Base-by-base conservation (phyloP, 768 basidiomycete genomes). In the Leccinellum albellum region DNA sequence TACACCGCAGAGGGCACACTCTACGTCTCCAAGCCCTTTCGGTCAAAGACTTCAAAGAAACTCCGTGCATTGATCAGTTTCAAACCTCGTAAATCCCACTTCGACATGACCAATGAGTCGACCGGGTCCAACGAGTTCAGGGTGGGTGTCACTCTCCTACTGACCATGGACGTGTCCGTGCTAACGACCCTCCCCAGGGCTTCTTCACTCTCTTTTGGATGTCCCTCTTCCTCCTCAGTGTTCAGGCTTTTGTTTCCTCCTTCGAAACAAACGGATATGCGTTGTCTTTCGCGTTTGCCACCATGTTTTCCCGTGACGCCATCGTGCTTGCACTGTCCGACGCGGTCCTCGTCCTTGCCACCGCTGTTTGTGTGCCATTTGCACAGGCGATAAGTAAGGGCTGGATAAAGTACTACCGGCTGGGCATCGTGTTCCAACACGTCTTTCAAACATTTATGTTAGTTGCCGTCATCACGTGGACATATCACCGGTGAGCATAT, bases 131-230 rank as follows among this genome's bases (percentile, higher is more conserved):
- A 98, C 72, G 88, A 94, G 71, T 97, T 97, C 71, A 82, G 94
- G 59, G 88, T 88, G 70, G 2, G 60, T 46, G 7, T 20, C 45
- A 9, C 3, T 45, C 49, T 28, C 46, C 51, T 56, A 37, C 60
- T 45, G 53, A 57, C 21, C 26, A n/a, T 35, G 23, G 26, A 50
- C 47, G 13, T 28, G 45, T 17, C 51, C 28, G 55, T 47, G 14
- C 44, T 64, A n/a, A 64, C 49, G 20, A 20, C 29, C 9, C 50
- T 56, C 32, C 0, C 23, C 64, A 90, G 87, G 96, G 96, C 1
- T 98, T 98, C 77, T 98, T 94, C 73, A 84, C 89, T 4, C 81
- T 98, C 50, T 98, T 98, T 75, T 98, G 97, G 86, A 85, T 91
- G 54, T 87, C 87, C 21, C 83, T 95, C 61, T 94, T 91, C 64